Evolutionary conservation across 2,329 filamentous ascomycete genomes (phyloP).

Genomic region (Cryphonectria parasitica): DNA sequence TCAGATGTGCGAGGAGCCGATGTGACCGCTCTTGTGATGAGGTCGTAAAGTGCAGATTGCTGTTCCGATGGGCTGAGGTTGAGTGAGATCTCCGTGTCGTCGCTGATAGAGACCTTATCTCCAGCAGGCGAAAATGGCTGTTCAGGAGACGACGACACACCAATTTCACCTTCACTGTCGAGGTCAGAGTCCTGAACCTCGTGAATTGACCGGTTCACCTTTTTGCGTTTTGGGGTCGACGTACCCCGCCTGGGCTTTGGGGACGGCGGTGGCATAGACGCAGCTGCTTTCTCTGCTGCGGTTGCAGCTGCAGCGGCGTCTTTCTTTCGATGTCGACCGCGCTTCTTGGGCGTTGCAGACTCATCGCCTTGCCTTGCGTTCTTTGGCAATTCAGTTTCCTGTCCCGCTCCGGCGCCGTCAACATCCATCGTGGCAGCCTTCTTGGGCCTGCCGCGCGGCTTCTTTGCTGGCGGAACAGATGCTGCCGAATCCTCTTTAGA

Average conservation of each 20-base stretch:
- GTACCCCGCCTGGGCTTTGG: conserved; percentile 31
- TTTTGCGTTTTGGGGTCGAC: conserved; percentile 37
- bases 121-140: conserved; percentile 47
- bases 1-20: conserved; percentile 55
- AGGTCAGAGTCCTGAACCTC: conserved; percentile 59
- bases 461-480: conserved; percentile 21
- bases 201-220: conserved; percentile 34
- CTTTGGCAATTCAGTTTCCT: too few species aligned
- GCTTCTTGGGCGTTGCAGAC: conserved; percentile 39
- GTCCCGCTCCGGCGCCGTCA: background rate
- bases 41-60: conserved; percentile 51
- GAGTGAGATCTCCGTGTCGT: conserved; percentile 51
- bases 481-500: background rate
- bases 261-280: conserved; percentile 13
- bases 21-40: conserved; percentile 60
- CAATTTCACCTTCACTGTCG: conserved; percentile 38
- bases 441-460: conserved; percentile 41
- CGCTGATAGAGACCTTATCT: conserved; percentile 48
- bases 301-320: conserved; percentile 19
- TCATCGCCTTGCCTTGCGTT: conserved; percentile 35
- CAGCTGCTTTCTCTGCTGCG: conserved; percentile 19
- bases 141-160: conserved; percentile 41
- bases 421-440: conserved; percentile 34
- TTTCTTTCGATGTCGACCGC: conserved; percentile 49
- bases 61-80: conserved; percentile 44